These are phyloP conservation scores for Epichloe aotearoae DNA, from an alignment of 2,329 filamentous ascomycete genomes.

Conservation along the genomic window DNA sequence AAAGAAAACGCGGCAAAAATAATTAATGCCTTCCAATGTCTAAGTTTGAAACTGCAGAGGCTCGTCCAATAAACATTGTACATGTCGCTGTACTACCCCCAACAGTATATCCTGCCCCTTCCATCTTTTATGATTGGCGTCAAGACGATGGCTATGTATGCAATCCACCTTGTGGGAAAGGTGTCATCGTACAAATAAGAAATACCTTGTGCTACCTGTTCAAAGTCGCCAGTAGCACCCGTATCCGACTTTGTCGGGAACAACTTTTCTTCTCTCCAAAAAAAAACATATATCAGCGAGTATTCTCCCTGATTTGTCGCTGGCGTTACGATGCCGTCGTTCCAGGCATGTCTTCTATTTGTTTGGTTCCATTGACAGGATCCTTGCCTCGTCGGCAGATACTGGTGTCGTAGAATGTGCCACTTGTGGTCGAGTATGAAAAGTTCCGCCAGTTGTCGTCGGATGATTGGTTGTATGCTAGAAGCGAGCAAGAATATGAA, in stretches of 20 bases:
- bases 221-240: neutral
- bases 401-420: neutral
- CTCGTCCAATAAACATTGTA: slow-evolving; percentile 1
- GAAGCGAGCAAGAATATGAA: slow-evolving; percentile 14
- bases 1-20: slow-evolving; percentile 1
- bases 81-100: slow-evolving; percentile 2
- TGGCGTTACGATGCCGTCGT: neutral
- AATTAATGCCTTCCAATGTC: slow-evolving; percentile 4
- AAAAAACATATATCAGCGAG: neutral
- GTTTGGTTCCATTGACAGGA: neutral
- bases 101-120: neutral
- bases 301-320: neutral
- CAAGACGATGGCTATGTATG: neutral
- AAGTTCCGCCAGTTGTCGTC: slow-evolving; percentile 3
- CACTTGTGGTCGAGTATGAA: neutral
- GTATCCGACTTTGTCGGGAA: neutral
- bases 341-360: neutral
- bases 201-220: slow-evolving; percentile 2
- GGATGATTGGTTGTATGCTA: slow-evolving; percentile 18
- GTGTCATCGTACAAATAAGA: neutral
- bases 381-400: neutral
- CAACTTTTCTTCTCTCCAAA: slow-evolving; percentile 1
- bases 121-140: neutral
- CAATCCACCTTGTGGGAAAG: neutral
- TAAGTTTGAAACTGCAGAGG: slow-evolving; percentile 3